Evolutionary conservation across 345 rosid species (phyloP).

Genomic region (Excoecaria cochinchinensis): DNA sequence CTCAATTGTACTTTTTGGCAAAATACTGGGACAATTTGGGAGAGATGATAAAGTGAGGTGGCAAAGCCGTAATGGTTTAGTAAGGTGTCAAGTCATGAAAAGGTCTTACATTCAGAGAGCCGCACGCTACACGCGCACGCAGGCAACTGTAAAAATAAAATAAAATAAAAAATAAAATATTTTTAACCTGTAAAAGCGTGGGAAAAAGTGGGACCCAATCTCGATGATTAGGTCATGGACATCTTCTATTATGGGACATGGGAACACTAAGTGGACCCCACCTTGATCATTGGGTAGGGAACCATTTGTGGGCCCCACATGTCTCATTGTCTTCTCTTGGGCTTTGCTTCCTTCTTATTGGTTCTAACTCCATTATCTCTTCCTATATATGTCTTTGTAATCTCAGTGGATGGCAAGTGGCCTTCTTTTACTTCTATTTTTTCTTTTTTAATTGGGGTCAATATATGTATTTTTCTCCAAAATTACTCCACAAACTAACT

Average conservation of each 20-base stretch:
- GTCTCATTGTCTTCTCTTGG: constrained; percentile 42
- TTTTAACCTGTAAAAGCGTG: constrained; percentile 7
- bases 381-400: constrained; percentile 11
- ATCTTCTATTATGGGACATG: neutral
- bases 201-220: constrained; percentile 7
- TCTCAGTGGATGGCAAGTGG: constrained; percentile 36
- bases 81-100: no score
- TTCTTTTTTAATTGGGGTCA: neutral
- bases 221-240: constrained; percentile 32
- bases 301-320: constrained; percentile 43
- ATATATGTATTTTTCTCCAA: no score
- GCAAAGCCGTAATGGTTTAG: no score
- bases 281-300: constrained; percentile 54
- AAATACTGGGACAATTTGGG: no score
- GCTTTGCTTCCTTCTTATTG: constrained; percentile 23
- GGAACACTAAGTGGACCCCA: constrained; percentile 31
- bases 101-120: no score
- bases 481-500: no score
- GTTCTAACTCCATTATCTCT: neutral
- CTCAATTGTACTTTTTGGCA: no score
- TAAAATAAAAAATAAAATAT: neutral
- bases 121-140: no score
- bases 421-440: neutral
- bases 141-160: no score
- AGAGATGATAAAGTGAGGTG: no score